Evolutionary conservation across 345 rosid genomes (phyloP).

Genomic region (Salix brachista): DNA sequence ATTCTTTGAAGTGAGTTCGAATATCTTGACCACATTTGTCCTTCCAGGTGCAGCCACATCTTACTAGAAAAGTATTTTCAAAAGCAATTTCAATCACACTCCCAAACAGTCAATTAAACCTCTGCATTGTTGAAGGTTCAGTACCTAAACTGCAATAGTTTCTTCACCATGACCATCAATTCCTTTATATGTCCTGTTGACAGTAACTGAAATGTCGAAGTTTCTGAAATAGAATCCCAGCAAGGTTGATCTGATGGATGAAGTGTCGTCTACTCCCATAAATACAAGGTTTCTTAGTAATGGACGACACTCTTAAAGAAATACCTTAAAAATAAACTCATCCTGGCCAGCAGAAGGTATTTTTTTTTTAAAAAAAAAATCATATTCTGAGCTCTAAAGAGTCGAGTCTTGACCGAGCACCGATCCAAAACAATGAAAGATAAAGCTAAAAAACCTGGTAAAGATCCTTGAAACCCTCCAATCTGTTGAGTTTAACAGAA

Average conservation of each 20-base stretch:
- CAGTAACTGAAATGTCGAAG: neutral
- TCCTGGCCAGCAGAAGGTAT: neutral
- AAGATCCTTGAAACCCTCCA: constrained; percentile 8
- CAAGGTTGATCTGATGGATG: neutral
- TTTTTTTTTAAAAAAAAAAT: no score
- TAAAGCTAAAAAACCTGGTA: neutral
- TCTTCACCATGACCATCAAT: neutral
- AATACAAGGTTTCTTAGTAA: neutral
- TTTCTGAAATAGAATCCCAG: neutral
- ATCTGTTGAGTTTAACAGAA: neutral
- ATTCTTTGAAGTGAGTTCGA: neutral
- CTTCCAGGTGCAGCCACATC: neutral
- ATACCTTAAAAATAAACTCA: neutral
- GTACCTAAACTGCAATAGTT: neutral
- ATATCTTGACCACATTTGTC: neutral
- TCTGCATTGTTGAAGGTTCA: neutral
- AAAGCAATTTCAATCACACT: no score
- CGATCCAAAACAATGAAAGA: neutral
- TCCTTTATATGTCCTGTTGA: neutral
- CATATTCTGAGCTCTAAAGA: no score
- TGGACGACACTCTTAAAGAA: neutral
- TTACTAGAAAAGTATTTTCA: no score
- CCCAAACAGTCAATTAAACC: no score
- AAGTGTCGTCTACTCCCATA: neutral
- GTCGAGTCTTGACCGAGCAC: constrained; percentile 1